Evolutionary conservation across 23 red algal genomes (phyloP), one percentile per base, ranked within the genome.

Genomic region (Cyanidiococcus yangmingshanensis): DNA sequence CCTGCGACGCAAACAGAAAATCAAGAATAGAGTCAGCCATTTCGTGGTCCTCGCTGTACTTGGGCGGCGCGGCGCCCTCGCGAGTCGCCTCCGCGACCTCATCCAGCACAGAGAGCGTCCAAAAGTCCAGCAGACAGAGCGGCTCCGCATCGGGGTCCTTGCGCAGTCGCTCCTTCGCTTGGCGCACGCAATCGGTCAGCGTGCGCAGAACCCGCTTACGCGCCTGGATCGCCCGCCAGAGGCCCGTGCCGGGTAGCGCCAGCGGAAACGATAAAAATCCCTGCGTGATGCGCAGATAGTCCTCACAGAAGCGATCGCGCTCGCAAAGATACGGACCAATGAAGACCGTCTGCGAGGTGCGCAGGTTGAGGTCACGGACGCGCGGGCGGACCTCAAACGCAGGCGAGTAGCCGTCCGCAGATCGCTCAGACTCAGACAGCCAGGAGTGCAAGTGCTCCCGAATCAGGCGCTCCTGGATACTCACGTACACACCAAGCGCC

Each of bases 1-100:
- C 83, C 58, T 86, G 83, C 45, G 50, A 38, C 0, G 83, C 83
- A 86, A 86, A 86, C 36, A 86, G 51, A 80, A 86, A 86, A 75
- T 86, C 83, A 32, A 86, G 59, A 2, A 86, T 1, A 0, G 75
- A 40, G 41, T 86, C 74, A 24, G 74, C 83, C 83, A 86, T 86
- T 37, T 75, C 68, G 39, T 75, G 51, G 77, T 79, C 51, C 24
- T 33, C 63, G 32, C 57, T 37, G 68, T 86, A 79, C 30, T 68
- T 36, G 50, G 82, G 74, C 29, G 41, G 31, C 57, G 40, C 2
- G 40, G 7, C 57, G 39, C 36, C 75, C 38, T 67, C 18, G 29
- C 32, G 39, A 0, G 41, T 16, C 30, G 74, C 71, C 12, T 79
- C 83, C 30, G 58, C 77, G 0, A 79, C 33, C 77, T 86, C 83